Percentiles rank a stretch among this genome's conserved stretches.
Conservation (phyloP, 495 filamentous ascomycete species). For the Penicillium alfredii region DNA sequence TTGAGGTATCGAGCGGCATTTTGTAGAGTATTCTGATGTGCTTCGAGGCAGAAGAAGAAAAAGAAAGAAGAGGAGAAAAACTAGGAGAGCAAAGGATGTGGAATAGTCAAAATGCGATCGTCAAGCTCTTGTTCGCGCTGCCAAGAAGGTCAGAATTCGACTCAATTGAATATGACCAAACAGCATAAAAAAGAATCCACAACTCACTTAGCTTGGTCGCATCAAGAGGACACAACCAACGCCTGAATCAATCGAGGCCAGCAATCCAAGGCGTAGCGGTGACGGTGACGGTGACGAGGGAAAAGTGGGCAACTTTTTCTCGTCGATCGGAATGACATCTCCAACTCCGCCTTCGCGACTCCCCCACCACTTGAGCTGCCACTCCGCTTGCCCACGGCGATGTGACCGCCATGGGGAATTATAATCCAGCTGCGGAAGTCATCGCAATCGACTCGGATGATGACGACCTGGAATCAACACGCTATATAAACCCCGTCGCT, state of each 20-base stretch:
- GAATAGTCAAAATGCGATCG: too few species aligned
- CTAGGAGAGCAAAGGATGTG: too few species aligned
- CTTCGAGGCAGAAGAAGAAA: neutral
- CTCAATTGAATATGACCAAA: too few species aligned
- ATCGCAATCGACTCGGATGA: constrained; percentile 33
- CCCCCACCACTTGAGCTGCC: constrained; percentile 1
- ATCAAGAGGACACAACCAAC: too few species aligned
- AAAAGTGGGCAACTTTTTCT: constrained; percentile 19
- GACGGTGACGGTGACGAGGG: constrained; percentile 6
- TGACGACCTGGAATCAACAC: constrained; percentile 35
- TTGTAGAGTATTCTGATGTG: constrained; percentile 12
- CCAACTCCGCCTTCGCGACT: constrained; percentile 14
- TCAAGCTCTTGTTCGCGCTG: constrained; percentile 4
- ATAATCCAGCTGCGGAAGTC: constrained; percentile 15
- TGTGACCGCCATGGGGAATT: too few species aligned
- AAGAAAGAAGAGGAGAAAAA: neutral
- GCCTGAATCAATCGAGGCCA: constrained; percentile 4
- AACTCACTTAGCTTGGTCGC: too few species aligned
- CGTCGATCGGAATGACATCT: constrained; percentile 21
- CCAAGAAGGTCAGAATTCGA: too few species aligned
- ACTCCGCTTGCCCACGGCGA: too few species aligned
- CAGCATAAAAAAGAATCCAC: too few species aligned
- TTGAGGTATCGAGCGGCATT: constrained; percentile 89
- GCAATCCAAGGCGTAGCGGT: constrained; percentile 1
- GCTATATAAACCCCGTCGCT: constrained; percentile 9